Evolutionary conservation across 345 rosid genomes (phyloP), one percentile per base, ranked within the genome.

Genomic region (Lepidium africanum): DNA sequence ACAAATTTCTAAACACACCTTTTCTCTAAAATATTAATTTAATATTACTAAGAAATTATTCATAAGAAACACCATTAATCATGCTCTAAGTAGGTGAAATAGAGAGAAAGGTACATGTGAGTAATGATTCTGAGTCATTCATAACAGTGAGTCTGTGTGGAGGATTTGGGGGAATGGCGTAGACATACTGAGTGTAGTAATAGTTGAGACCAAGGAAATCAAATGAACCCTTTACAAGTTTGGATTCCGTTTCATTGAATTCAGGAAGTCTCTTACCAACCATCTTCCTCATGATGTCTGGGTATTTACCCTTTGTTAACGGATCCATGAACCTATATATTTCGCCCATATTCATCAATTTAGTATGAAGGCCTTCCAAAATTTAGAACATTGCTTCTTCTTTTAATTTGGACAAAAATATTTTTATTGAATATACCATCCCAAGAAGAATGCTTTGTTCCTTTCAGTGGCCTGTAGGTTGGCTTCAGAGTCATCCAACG

Each of bases 141-240:
- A 67, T 3, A 21, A 47, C 71, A 10, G 1, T 15, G 55, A 43
- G 63, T 35, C 6, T 23, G 19, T 43, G 0, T 2, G 12, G 41
- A 55, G 63, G 54, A 43, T 10, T 55, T 43, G 62, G 21, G 3
- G 32, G 33, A 62, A 46, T 35, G 38, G 51, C 14, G 0, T 48
- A 10, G 11, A 14, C 65, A 13, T 45, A 63, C 10, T 72, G 76
- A 55, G 76, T 55, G 42, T 38, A 5, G 42, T 72, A 72, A 56
- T 72, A 64, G 50, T 72, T 72, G 58, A 72, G 58, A 37, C 76
- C 76, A 47, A 72, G 58, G 48, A 72, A 72, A 56, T 72, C 70
- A 56, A 9, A 72, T 27, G 65, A 72, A 46, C 59, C 52, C 17
- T 64, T 56, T 10, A 72, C 76, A 19, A 64, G 70, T 0, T 10